phyloP scores from a whole-genome alignment of 371 early-diverging fungal species.

The Phascolomyces articulosus region DNA sequence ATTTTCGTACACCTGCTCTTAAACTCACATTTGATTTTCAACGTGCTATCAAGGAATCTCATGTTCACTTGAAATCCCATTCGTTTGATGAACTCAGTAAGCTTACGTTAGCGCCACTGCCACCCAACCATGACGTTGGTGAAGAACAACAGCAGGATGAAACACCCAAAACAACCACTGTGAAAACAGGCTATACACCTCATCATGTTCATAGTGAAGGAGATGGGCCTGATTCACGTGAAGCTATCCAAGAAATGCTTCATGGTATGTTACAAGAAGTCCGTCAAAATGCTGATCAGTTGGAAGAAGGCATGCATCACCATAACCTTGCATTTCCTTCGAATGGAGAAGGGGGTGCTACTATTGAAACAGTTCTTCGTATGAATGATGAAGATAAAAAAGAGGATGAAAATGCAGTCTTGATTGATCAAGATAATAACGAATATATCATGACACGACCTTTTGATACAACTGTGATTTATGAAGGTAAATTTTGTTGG shows the following conservation, averaged over 20 bases:
- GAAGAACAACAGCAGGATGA: neutral
- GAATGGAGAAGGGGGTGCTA: conserved; percentile 30
- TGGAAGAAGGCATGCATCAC: conserved; percentile 51
- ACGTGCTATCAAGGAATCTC: conserved; percentile 44
- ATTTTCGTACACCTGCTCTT: conserved; percentile 47
- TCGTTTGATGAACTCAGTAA: conserved; percentile 14
- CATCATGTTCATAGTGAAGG: conserved; percentile 21
- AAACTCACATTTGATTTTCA: conserved; percentile 49
- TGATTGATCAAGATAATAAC: conserved; percentile 59
- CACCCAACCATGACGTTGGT: neutral
- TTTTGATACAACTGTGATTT: conserved; percentile 55
- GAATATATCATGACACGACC: conserved; percentile 60
- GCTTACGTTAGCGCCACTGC: conserved; percentile 8
- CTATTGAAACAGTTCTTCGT: conserved; percentile 50
- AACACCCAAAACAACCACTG: neutral
- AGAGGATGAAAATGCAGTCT: conserved; percentile 22
- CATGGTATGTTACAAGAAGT: conserved; percentile 51
- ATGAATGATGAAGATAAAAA: conserved; percentile 19
- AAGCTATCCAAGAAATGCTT: conserved; percentile 40
- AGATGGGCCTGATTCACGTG: conserved; percentile 21
- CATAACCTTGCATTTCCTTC: conserved; percentile 31
- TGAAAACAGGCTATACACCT: conserved; percentile 14
- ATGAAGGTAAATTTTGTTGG: conserved; percentile 37
- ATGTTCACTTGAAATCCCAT: conserved; percentile 29
- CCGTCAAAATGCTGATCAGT: conserved; percentile 48